Conservation (phyloP, 805 yeast species). For the Blastobotrys americana region DNA sequence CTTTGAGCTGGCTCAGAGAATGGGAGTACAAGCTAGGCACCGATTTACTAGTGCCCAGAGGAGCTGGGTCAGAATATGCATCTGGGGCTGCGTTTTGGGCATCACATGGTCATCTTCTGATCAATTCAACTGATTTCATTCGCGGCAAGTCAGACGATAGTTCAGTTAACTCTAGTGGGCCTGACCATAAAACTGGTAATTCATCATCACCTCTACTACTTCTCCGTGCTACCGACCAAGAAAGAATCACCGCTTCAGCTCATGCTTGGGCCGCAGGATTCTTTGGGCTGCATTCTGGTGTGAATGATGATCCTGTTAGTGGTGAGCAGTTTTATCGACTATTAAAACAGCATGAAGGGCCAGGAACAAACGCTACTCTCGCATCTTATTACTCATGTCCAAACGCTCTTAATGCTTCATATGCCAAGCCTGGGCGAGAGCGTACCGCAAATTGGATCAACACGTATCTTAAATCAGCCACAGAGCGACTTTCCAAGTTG, state of each 20-base stretch:
- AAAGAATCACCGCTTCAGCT: slow-evolving; percentile 35
- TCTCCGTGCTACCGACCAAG: slow-evolving; percentile 34
- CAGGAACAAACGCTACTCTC: slow-evolving; percentile 32
- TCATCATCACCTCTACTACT: slow-evolving; percentile 22
- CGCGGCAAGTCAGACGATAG: slow-evolving; percentile 23
- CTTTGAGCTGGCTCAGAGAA: slow-evolving; percentile 28
- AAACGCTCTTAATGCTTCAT: slow-evolving; percentile 20
- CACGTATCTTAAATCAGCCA: slow-evolving; percentile 45
- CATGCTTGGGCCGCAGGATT: slow-evolving; percentile 40
- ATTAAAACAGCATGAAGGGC: slow-evolving; percentile 29
- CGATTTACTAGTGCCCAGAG: slow-evolving; percentile 32
- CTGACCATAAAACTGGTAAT: not conserved
- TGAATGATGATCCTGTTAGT: slow-evolving; percentile 23
- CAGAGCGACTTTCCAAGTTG: slow-evolving; percentile 46
- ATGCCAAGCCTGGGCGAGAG: slow-evolving; percentile 7
- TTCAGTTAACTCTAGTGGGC: not conserved
- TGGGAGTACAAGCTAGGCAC: slow-evolving; percentile 30
- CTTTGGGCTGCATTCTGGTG: slow-evolving; percentile 33
- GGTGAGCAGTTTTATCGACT: slow-evolving; percentile 29
- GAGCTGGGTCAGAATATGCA: slow-evolving; percentile 34
- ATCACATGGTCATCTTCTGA: slow-evolving; percentile 34
- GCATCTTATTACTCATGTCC: slow-evolving; percentile 35
- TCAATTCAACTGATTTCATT: slow-evolving; percentile 24
- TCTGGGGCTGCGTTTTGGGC: slow-evolving; percentile 37
- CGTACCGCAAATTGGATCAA: slow-evolving; percentile 28